Base-by-base conservation (phyloP, 179 eudicot species). In the Beta corolliflora region DNA sequence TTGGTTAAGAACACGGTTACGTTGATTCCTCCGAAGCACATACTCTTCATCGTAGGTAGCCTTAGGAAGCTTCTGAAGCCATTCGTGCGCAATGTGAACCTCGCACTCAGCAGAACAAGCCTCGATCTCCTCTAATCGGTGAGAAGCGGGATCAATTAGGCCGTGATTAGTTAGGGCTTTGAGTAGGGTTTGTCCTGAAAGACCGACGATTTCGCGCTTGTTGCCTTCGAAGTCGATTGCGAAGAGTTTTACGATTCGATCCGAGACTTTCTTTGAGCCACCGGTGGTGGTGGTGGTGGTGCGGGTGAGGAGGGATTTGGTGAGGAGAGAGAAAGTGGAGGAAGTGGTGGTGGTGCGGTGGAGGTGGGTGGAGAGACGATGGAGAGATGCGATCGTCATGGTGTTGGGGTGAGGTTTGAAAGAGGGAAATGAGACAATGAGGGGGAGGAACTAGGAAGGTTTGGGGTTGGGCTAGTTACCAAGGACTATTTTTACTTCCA, bases 91-190 rank as follows among this genome's bases (percentile, higher is more conserved):
- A 79, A 94, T 93, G 82, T 91, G 92, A 16, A 94, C 98, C 89
- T 94, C 98, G 81, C 98, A 94, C 77, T 93, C 98, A 12, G 98
- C 91, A 0, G 98, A 94, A 73, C 98, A 94, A 1, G 98, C 98
- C 10, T 94, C 98, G 84, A 94, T 94, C 13, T 94, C 98, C 53
- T 94, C 98, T 0, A 91, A 80, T 19, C 98, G 81, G 76, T 94
- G 97, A 5, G 98, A 93, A 9, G 89, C 97, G 45, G 97, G 97
- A 77, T 94, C 97, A 74, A 94, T 94, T 8, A 94, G 80, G 18
- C 91, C 90, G 66, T 84, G 77, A 82, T 94, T 93, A 1, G 90
- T 69, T 59, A 93, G 80, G 44, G 95, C 94, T 80, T 83, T 86
- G 5, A 94, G 87, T 0, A 94, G 89, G 8, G 97, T 94, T 72